A percentile compares a stretch with the other conserved stretches of the same genome.
Evolutionary conservation across 306 rosid genomes (phyloP).

Genomic region (Quillaja saponaria): DNA sequence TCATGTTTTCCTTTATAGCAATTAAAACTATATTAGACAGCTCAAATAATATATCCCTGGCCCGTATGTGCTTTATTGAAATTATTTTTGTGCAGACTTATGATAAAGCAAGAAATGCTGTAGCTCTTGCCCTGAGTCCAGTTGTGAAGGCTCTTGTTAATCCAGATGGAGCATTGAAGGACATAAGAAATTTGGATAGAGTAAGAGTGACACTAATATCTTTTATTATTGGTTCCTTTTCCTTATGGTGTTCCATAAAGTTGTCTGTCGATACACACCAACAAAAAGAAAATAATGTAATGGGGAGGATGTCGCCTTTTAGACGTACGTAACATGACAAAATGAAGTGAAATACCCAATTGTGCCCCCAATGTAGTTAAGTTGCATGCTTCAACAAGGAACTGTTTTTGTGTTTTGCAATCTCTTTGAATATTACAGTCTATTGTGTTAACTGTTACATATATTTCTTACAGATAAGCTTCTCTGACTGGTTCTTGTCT

Average conservation of each 20-base stretch:
- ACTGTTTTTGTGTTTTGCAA: slow-evolving; percentile 1
- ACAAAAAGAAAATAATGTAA: neutral
- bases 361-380: slow-evolving; percentile 1
- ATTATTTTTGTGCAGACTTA: slow-evolving; percentile 61
- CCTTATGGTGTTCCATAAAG: slow-evolving; percentile 1
- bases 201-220: slow-evolving; percentile 53
- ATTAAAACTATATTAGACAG: too few relatives aligned
- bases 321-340: slow-evolving; percentile 1
- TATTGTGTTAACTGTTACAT: slow-evolving; percentile 17
- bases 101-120: slow-evolving; percentile 95
- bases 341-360: neutral
- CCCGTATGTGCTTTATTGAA: slow-evolving; percentile 13
- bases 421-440: slow-evolving; percentile 19
- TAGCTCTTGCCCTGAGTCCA: slow-evolving; percentile 97
- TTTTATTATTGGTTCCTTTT: slow-evolving; percentile 20
- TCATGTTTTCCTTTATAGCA: neutral
- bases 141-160: slow-evolving; percentile 94
- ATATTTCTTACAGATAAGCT: slow-evolving; percentile 70
- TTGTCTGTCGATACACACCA: neutral
- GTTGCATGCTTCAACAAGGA: slow-evolving; percentile 1
- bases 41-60: neutral
- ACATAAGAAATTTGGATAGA: slow-evolving; percentile 81
- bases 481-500: slow-evolving; percentile 96
- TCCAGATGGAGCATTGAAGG: slow-evolving; percentile 93
- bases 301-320: slow-evolving; percentile 8